Percentiles rank a stretch among this genome's conserved stretches.
Evolutionary conservation across 257 asterid genomes (phyloP).

Genomic region (Lantana camara): DNA sequence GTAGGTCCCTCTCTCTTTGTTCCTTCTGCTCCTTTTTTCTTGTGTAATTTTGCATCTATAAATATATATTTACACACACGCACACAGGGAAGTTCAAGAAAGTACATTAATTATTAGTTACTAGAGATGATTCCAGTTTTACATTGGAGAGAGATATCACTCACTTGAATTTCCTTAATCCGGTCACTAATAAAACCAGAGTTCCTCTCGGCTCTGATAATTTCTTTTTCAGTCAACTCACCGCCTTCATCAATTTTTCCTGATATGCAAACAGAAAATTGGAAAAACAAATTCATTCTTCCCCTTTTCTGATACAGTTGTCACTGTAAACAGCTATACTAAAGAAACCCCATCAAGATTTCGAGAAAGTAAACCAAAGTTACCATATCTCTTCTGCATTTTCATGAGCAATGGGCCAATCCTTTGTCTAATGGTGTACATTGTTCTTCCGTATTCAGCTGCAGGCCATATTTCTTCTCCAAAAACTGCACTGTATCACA

Average conservation of each 20-base stretch:
- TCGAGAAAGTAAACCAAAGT: not conserved
- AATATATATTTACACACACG: too few species aligned
- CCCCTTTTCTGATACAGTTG: not conserved
- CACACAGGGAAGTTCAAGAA: conserved; percentile 26
- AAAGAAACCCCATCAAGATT: not conserved
- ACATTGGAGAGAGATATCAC: conserved; percentile 17
- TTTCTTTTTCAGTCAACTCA: conserved; percentile 68
- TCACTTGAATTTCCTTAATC: conserved; percentile 70
- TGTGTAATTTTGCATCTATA: too few species aligned
- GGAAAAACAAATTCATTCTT: too few species aligned
- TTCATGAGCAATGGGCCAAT: conserved; percentile 68
- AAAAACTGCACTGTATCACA: conserved; percentile 66
- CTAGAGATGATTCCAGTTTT: not conserved
- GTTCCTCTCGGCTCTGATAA: conserved; percentile 65
- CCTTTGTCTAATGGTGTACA: conserved; percentile 71
- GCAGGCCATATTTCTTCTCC: conserved; percentile 82
- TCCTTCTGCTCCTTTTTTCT: too few species aligned
- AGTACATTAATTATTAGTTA: not conserved
- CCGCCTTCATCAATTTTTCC: conserved; percentile 58
- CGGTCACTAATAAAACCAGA: conserved; percentile 54
- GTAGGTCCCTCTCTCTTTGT: too few species aligned
- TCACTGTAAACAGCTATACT: too few species aligned
- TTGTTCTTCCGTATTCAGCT: conserved; percentile 79
- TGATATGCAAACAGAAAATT: conserved; percentile 27
- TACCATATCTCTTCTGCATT: conserved; percentile 71